Base-by-base conservation (phyloP, 257 asterid species). In the Sherardia arvensis region DNA sequence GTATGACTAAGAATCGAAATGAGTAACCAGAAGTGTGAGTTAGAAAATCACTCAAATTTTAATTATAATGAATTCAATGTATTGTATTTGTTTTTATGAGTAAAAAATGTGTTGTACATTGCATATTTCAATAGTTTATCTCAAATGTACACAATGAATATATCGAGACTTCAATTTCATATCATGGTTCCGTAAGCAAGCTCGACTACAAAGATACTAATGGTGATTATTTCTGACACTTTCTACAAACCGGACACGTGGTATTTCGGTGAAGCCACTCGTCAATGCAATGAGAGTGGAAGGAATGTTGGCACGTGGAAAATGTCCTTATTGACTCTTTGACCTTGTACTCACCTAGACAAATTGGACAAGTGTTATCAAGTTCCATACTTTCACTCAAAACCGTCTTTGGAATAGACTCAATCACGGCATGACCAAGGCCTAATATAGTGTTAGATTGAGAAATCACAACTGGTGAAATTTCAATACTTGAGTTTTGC, bases 211-310 rank as follows among this genome's bases (percentile, higher is more conserved):
- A 7, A 3, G 38, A 25, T 15, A 11, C 20, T 12, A 26, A 54
- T 1, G 74, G 57, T 3, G 72, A 63, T 26, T 68, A 55, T 59
- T 61, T 53, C 20, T 84, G 87, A 2, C 77, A 71, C 26, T 69
- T 75, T 62, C 87, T 61, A 49, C 91, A 84, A 58, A 84, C 77
- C 2, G 85, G 91, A 73, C 91, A 84, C 7, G 85, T 72, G 20
- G 81, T 68, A 53, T 79, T 77, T 10, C 71, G 25, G 23, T 69
- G 73, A 18, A 84, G 85, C 87, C 90, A 84, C 62, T 77, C 80
- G 11, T 84, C 87, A n/a, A 84, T 74, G 59, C 91, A 84, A 4
- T 67, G 73, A 1, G 78, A 82, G 28, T 84, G 87, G 67, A 84
- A 84, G 59, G 74, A 79, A 36, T 84, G 87, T 30, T 66, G 79